Conservation (phyloP, 768 basidiomycete genomes). For the Lentinula edodes region DNA sequence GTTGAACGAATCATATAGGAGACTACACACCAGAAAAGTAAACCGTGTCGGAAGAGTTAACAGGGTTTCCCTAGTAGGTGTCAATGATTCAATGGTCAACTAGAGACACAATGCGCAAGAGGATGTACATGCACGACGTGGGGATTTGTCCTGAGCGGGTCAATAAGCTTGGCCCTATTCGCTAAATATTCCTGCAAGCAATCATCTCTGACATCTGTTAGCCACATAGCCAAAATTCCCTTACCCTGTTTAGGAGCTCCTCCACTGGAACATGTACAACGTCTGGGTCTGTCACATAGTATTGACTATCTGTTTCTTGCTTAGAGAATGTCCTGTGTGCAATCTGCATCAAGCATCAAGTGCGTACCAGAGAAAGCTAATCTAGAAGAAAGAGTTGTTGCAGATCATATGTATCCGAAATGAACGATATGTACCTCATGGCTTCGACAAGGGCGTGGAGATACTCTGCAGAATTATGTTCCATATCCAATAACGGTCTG, state of each 20-base stretch:
- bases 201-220: slow-evolving; percentile 1
- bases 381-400: slow-evolving; percentile 23
- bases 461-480: slow-evolving; percentile 89
- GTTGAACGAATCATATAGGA: neutral
- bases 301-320: slow-evolving; percentile 60
- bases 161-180: slow-evolving; percentile 73
- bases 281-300: slow-evolving; percentile 91
- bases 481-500: slow-evolving; percentile 67
- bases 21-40: slow-evolving; percentile 76
- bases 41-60: slow-evolving; percentile 87
- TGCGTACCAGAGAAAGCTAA: slow-evolving; percentile 69
- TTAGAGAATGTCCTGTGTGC: neutral
- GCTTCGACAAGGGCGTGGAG: slow-evolving; percentile 85
- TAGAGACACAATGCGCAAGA: neutral
- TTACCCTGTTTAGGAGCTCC: slow-evolving; percentile 79
- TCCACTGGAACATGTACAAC: slow-evolving; percentile 72
- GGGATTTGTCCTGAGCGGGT: slow-evolving; percentile 60
- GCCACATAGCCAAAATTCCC: slow-evolving; percentile 1
- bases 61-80: slow-evolving; percentile 62
- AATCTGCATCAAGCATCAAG: neutral
- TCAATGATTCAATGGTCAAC: slow-evolving; percentile 7
- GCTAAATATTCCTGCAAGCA: slow-evolving; percentile 70
- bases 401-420: neutral
- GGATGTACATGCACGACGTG: slow-evolving; percentile 58
- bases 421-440: slow-evolving; percentile 44